Conservation (phyloP, 2,329 filamentous ascomycete genomes). For the Bipolaris zeicola region DNA sequence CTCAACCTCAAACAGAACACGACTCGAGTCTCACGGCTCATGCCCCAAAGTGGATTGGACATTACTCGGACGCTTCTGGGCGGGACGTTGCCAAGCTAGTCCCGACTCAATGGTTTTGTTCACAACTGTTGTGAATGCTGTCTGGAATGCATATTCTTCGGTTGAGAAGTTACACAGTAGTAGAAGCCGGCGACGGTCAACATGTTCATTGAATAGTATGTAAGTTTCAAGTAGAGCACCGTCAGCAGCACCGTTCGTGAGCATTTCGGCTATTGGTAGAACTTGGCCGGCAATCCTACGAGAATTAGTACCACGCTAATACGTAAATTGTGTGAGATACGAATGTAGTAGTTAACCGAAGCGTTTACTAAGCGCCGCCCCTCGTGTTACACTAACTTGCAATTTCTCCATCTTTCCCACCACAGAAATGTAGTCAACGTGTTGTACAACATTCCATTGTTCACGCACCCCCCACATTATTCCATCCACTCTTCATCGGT, state of each 20-base stretch:
- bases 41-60: not conserved
- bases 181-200: conserved; percentile 50
- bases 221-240: too few relatives aligned
- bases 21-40: not conserved
- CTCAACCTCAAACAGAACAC: too few relatives aligned
- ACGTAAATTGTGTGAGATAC: too few relatives aligned
- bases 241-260: too few relatives aligned
- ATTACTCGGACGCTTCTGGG: not conserved
- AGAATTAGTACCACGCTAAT: too few relatives aligned
- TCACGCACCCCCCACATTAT: conserved; percentile 37
- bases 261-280: too few relatives aligned
- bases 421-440: conserved; percentile 54
- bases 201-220: not conserved
- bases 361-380: too few relatives aligned
- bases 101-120: not conserved
- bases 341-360: too few relatives aligned
- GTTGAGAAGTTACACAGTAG: not conserved
- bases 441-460: conserved; percentile 31
- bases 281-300: too few relatives aligned
- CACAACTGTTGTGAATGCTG: not conserved
- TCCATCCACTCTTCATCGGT: conserved; percentile 1
- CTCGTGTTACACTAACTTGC: not conserved
- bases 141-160: not conserved
- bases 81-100: not conserved
- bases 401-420: not conserved